Evolutionary conservation across 1,139 yeast genomes (phyloP), one percentile per base, ranked within the genome.

Genomic region (Groenewaldozyma sp.): DNA sequence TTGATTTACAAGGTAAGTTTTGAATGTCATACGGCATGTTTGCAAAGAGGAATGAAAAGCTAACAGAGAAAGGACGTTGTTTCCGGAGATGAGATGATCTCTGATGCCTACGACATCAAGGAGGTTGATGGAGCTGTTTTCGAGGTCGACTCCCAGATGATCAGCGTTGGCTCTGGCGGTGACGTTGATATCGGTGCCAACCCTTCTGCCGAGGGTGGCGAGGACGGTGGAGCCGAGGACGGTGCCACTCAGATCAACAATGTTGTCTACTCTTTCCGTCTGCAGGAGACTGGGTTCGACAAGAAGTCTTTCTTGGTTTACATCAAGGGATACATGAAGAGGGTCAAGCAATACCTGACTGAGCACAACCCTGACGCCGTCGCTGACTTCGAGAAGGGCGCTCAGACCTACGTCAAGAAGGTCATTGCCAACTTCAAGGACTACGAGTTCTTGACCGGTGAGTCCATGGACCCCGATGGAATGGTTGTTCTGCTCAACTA

Each of bases 391-490:
- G 96, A 88, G 78, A 88, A 88, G 77, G 96, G 96, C 67, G 98
- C 98, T 58, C 75, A 79, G 55, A 71, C 83, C 56, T 88, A 86
- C 76, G 94, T 83, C 70, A 91, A 93, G 83, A 93, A 91, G 78
- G 82, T 91, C 56, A 68, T 91, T 60, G 82, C 79, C 59, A 81
- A 87, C 69, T 91, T 91, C 91, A 81, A 80, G 67, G 98, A 91
- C 78, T 91, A 93, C 94, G 98, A 91, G 65, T 91, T 91, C 78
- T 91, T 71, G 87, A 91, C 95, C 56, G 98, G 98, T 76, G 97
- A 91, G 76, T 82, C 95, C 63, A 93, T 91, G 99, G 95, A 93
- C 80, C 96, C 97, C 67, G 97, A 91, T 69, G 96, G 82, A 60
- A 91, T 91, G 98, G 72, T 91, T 64, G 88, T 86, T 57, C 79